A percentile compares a stretch with the other conserved stretches of the same genome.
Conservation (phyloP, 257 asterid genomes). For the Leonotis leonurus region DNA sequence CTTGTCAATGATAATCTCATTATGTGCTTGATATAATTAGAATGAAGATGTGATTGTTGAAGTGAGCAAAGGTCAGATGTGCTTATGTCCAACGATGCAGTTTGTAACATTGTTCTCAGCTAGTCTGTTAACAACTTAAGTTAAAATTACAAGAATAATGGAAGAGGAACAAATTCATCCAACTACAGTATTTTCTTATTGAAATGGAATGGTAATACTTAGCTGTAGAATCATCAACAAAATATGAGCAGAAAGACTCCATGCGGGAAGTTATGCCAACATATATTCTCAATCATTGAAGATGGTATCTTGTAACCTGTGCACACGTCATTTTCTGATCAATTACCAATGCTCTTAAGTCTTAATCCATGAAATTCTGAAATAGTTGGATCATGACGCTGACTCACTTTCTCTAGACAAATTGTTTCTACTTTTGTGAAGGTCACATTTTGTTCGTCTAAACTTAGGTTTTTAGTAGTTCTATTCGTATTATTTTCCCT, state of each 20-base stretch:
- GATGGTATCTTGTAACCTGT: constrained; percentile 65
- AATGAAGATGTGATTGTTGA: not conserved
- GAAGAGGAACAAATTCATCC: not conserved
- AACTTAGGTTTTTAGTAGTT: no score
- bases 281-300: constrained; percentile 49
- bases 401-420: constrained; percentile 27
- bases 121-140: no score
- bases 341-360: constrained; percentile 54
- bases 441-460: no score
- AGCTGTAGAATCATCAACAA: constrained; percentile 19
- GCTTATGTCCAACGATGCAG: not conserved
- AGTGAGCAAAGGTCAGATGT: not conserved
- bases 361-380: constrained; percentile 49
- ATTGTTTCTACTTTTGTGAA: constrained; percentile 36
- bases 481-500: no score
- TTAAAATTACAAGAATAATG: not conserved
- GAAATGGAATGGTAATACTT: constrained; percentile 32
- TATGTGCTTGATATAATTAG: not conserved
- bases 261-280: constrained; percentile 36
- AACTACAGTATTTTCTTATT: not conserved
- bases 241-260: constrained; percentile 42
- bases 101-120: not conserved
- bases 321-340: constrained; percentile 53
- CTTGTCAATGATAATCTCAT: not conserved
- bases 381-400: constrained; percentile 30